A percentile compares a stretch with the other conserved stretches of the same genome.
Evolutionary conservation across 1,284 basidiomycete species (phyloP).

Genomic region (Heliocybe sulcata): DNA sequence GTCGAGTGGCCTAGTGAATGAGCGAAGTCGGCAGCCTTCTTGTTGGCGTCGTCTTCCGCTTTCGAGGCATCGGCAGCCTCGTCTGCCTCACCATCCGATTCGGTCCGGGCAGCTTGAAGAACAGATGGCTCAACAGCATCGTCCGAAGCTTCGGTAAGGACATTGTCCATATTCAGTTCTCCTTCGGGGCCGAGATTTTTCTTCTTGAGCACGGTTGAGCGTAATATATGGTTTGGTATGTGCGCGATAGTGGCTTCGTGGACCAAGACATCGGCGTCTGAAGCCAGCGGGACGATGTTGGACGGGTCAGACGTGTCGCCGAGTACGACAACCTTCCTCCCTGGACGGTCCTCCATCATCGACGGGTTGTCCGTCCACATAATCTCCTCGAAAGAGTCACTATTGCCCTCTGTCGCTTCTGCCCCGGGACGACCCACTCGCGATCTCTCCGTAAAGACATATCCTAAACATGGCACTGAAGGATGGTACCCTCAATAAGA

Average conservation of each 20-base stretch:
- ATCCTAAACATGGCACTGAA: conserved; percentile 78
- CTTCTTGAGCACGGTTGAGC: conserved; percentile 36
- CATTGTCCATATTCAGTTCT: conserved; percentile 18
- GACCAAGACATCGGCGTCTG: conserved; percentile 44
- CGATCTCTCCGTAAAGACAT: conserved; percentile 63
- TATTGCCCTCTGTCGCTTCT: no score
- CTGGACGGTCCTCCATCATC: neutral
- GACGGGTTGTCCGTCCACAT: no score
- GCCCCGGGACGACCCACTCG: no score
- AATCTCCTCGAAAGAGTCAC: no score
- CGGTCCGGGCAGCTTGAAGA: neutral
- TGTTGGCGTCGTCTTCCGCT: neutral
- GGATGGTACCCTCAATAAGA: neutral
- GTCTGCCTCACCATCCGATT: neutral
- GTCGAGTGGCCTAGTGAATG: conserved; percentile 72
- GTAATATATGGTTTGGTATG: no score
- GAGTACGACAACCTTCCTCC: conserved; percentile 34
- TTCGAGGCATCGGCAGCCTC: neutral
- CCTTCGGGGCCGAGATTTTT: conserved; percentile 19
- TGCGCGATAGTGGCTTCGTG: conserved; percentile 86
- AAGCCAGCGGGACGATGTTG: conserved; percentile 42
- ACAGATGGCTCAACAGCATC: neutral
- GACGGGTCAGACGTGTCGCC: conserved; percentile 67
- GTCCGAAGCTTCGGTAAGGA: neutral
- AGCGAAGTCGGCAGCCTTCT: neutral